Evolutionary conservation across 768 basidiomycete species (phyloP).

Genomic region (Gyrodon lividus): DNA sequence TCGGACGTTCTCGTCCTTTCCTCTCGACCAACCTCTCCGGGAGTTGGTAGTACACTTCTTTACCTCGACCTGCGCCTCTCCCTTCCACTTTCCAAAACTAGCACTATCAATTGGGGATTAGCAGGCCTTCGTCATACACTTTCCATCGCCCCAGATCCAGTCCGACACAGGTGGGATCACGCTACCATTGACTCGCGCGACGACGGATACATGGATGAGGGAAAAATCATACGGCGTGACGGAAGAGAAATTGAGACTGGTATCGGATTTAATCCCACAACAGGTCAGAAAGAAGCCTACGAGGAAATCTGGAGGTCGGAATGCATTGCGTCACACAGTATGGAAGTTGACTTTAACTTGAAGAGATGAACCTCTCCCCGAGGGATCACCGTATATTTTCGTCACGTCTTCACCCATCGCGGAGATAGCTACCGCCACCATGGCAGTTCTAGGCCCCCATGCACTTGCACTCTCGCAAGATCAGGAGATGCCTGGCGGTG

Average conservation of each 20-base stretch:
- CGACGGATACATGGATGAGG: constrained; percentile 16
- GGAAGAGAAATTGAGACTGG: constrained; percentile 26
- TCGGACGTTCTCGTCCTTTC: constrained; percentile 29
- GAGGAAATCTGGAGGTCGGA: constrained; percentile 25
- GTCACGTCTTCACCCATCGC: constrained; percentile 16
- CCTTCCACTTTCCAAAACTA: constrained; percentile 16
- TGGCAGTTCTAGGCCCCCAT: constrained; percentile 25
- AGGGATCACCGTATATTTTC: constrained; percentile 17
- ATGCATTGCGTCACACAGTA: not conserved
- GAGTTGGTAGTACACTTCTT: constrained; percentile 16
- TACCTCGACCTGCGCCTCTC: constrained; percentile 29
- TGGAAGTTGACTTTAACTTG: not conserved
- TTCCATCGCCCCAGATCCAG: constrained; percentile 12
- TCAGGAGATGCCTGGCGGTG: not conserved
- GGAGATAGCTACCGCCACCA: constrained; percentile 16
- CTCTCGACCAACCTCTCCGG: constrained; percentile 22
- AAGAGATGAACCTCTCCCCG: constrained; percentile 21
- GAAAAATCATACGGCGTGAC: constrained; percentile 16
- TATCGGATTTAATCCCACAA: constrained; percentile 21
- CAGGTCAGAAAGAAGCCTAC: constrained; percentile 16
- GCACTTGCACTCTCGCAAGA: constrained; percentile 23
- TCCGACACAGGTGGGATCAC: constrained; percentile 20
- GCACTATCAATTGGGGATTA: constrained; percentile 24
- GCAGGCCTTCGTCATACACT: constrained; percentile 22
- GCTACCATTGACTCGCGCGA: constrained; percentile 19